Percentiles rank a stretch among this genome's conserved stretches.
Evolutionary conservation across 805 yeast genomes (phyloP).

Genomic region (Ogataea sp.): DNA sequence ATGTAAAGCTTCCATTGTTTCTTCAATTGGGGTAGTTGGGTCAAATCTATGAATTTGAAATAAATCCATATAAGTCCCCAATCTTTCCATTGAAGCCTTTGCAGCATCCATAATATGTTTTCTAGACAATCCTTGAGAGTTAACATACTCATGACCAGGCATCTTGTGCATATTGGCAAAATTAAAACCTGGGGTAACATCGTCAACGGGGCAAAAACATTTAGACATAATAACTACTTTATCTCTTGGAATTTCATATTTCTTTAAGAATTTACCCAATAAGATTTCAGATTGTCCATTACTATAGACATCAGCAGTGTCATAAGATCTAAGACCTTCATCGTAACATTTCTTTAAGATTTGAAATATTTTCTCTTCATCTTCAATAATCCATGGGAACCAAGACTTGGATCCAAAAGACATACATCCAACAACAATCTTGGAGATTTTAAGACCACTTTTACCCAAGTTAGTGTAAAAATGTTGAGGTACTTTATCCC

Average conservation of each 20-base stretch:
- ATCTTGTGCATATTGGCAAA: constrained; percentile 13
- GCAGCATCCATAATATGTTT: constrained; percentile 41
- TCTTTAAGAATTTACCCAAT: constrained; percentile 45
- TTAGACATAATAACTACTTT: constrained; percentile 51
- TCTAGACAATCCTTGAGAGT: constrained; percentile 34
- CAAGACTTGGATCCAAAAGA: constrained; percentile 36
- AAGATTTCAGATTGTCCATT: constrained; percentile 40
- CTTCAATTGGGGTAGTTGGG: constrained; percentile 36
- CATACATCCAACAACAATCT: constrained; percentile 49
- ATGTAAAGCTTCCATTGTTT: constrained; percentile 49
- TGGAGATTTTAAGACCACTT: constrained; percentile 42
- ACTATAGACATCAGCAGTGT: constrained; percentile 42
- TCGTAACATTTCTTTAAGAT: constrained; percentile 40
- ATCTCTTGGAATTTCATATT: constrained; percentile 44
- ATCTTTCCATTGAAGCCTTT: constrained; percentile 29
- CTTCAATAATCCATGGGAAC: constrained; percentile 38
- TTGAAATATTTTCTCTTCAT: constrained; percentile 37
- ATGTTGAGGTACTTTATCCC: constrained; percentile 6
- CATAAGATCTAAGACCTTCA: constrained; percentile 38
- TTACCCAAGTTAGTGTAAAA: constrained; percentile 26
- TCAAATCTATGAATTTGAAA: constrained; percentile 53
- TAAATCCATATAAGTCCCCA: constrained; percentile 45
- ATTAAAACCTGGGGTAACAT: too few relatives aligned
- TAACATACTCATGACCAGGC: constrained; percentile 20
- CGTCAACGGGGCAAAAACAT: constrained; percentile 19